A percentile compares a stretch with the other conserved stretches of the same genome.
Evolutionary conservation across 2,329 filamentous ascomycete species (phyloP).

Genomic region (Amauroascus verrucosus): DNA sequence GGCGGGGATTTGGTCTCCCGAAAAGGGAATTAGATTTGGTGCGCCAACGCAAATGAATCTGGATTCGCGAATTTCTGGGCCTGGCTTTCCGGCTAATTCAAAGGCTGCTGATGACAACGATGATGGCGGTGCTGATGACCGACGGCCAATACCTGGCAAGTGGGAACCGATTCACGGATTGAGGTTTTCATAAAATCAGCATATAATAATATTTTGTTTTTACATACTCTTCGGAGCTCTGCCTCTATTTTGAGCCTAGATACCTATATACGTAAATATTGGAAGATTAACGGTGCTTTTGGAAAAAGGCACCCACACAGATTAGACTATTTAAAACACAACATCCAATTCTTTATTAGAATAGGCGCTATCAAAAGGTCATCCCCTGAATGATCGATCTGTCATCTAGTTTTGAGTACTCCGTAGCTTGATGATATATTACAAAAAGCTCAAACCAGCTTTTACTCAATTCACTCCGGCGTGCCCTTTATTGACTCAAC

Average conservation of each 20-base stretch:
- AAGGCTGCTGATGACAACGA: not conserved
- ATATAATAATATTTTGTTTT: not conserved
- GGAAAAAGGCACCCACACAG: too few species aligned
- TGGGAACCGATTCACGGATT: slow-evolving; percentile 54
- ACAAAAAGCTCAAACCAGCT: too few species aligned
- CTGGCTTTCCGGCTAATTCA: slow-evolving; percentile 12
- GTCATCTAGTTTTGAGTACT: too few species aligned
- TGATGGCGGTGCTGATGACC: not conserved
- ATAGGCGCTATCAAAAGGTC: too few species aligned
- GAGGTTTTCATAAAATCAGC: slow-evolving; percentile 39
- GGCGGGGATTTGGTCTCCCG: slow-evolving; percentile 62
- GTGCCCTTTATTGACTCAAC: not conserved
- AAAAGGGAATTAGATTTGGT: slow-evolving; percentile 70
- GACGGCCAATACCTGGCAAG: slow-evolving; percentile 29
- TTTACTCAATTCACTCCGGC: not conserved
- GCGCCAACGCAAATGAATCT: slow-evolving; percentile 26
- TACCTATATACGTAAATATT: too few species aligned
- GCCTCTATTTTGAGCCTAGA: too few species aligned
- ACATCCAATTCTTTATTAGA: too few species aligned
- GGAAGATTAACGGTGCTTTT: too few species aligned
- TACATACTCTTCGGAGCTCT: too few species aligned
- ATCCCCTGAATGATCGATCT: too few species aligned
- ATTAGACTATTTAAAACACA: too few species aligned
- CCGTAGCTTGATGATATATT: too few species aligned
- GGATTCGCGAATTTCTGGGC: not conserved